phyloP scores from a whole-genome alignment of 176 grass and related monocot genomes.

The Aechmea fasciata region DNA sequence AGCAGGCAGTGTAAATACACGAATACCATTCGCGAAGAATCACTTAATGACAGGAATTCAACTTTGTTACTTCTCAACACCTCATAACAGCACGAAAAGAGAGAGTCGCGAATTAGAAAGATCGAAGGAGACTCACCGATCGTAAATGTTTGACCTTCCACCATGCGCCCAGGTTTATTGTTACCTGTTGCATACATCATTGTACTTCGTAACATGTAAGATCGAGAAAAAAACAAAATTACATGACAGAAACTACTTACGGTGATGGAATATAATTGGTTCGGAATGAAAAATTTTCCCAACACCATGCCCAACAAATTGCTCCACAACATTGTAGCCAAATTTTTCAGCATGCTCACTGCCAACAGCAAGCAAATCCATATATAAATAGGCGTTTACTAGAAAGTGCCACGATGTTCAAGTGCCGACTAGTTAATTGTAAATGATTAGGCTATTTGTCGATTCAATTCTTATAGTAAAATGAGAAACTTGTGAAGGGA shows the following conservation, averaged over 20 bases:
- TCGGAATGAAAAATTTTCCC: constrained; percentile 79
- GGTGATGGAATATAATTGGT: constrained; percentile 77
- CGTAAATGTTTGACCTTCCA: constrained; percentile 87
- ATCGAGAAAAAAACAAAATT: not conserved
- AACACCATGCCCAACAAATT: constrained; percentile 86
- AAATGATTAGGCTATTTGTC: too few relatives aligned
- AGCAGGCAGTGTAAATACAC: too few relatives aligned
- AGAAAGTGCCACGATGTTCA: not conserved
- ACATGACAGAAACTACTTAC: constrained; percentile 36
- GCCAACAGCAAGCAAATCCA: constrained; percentile 20
- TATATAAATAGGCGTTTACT: not conserved
- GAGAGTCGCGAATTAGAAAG: not conserved
- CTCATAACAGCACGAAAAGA: too few relatives aligned
- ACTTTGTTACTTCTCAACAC: too few relatives aligned
- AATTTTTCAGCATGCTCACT: constrained; percentile 76
- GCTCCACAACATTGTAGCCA: constrained; percentile 59
- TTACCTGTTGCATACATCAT: constrained; percentile 46
- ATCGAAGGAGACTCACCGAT: constrained; percentile 39
- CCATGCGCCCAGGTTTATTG: constrained; percentile 58
- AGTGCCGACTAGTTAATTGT: too few relatives aligned
- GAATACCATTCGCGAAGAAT: too few relatives aligned
- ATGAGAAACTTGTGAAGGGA: too few relatives aligned
- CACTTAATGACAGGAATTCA: too few relatives aligned
- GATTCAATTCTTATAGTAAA: too few relatives aligned
- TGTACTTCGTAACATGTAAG: not conserved